Percentiles rank a stretch among this genome's conserved stretches.
Evolutionary conservation across 1,139 yeast species (phyloP).

Genomic region (Ashbya aceris): DNA sequence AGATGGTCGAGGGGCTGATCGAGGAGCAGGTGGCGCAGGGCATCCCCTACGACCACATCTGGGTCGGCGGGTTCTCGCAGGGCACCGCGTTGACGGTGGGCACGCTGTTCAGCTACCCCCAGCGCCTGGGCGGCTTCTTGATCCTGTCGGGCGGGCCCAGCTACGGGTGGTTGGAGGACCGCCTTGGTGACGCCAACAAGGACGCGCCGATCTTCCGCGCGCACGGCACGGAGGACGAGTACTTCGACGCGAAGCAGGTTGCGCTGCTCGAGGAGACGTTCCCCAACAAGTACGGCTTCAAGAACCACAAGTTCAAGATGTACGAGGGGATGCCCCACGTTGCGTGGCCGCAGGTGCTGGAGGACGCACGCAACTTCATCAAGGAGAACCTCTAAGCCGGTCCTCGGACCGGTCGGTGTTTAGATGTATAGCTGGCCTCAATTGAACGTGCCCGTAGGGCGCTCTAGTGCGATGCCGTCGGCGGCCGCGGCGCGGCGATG

Average conservation of each 20-base stretch:
- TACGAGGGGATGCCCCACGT: slow-evolving; percentile 64
- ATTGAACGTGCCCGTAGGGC: no score
- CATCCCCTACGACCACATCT: slow-evolving; percentile 58
- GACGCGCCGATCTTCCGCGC: slow-evolving; percentile 79
- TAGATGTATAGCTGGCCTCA: no score
- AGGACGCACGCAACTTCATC: slow-evolving; percentile 45
- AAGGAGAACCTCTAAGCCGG: no score
- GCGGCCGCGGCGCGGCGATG: no score
- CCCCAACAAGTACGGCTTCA: slow-evolving; percentile 28
- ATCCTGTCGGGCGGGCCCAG: slow-evolving; percentile 78
- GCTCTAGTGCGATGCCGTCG: no score
- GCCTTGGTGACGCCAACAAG: slow-evolving; percentile 38
- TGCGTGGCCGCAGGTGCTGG: slow-evolving; percentile 56
- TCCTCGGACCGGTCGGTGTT: no score
- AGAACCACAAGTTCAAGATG: slow-evolving; percentile 44
- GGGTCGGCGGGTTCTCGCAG: slow-evolving; percentile 94
- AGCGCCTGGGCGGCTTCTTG: slow-evolving; percentile 68
- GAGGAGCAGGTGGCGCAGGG: slow-evolving; percentile 55
- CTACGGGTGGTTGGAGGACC: slow-evolving; percentile 46
- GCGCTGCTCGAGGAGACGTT: slow-evolving; percentile 39
- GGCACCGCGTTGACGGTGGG: slow-evolving; percentile 82
- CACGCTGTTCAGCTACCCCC: slow-evolving; percentile 37
- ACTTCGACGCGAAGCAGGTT: slow-evolving; percentile 47
- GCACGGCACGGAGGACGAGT: slow-evolving; percentile 73
- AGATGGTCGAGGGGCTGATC: slow-evolving; percentile 43